A percentile compares a stretch with the other conserved stretches of the same genome.
These are phyloP conservation scores for Malassezia sympodialis DNA, from an alignment of 1,284 basidiomycete species.

Conservation along the genomic window DNA sequence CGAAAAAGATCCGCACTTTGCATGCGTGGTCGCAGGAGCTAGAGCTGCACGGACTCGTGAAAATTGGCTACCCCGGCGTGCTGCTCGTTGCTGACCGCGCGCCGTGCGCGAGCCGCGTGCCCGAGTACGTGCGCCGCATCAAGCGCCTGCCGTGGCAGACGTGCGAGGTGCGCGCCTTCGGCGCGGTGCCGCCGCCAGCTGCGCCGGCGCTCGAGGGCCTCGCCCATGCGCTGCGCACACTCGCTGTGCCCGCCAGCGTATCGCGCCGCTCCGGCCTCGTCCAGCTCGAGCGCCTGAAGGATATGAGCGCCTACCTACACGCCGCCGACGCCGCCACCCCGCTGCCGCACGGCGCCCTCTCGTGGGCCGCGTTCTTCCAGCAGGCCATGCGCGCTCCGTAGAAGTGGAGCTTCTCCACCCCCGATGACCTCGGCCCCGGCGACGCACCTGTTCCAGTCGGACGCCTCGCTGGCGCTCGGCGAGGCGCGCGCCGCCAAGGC, in stretches of 20 bases:
- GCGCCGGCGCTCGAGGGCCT: not conserved
- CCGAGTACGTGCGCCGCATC: conserved; percentile 17
- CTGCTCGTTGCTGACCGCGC: conserved; percentile 6
- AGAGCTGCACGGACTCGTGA: conserved; percentile 12
- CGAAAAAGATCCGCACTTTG: conserved; percentile 10
- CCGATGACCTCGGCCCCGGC: conserved; percentile 10
- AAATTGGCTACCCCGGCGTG: conserved; percentile 16
- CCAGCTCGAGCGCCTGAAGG: conserved; percentile 10
- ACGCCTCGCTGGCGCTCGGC: conserved; percentile 18
- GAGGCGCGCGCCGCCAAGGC: conserved; percentile 17
- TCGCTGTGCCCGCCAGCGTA: not conserved
- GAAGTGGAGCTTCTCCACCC: not conserved
- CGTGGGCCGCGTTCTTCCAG: conserved; percentile 9
- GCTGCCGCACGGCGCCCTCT: not conserved
- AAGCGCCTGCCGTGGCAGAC: conserved; percentile 16
- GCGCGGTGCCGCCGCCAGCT: not conserved
- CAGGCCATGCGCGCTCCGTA: conserved; percentile 1
- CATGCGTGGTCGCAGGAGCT: conserved; percentile 17
- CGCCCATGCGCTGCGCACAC: not conserved
- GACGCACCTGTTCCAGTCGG: conserved; percentile 21
- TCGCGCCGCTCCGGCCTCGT: conserved; percentile 13
- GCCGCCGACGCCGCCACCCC: not conserved
- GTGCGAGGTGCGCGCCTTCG: conserved; percentile 10
- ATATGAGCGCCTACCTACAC: not conserved
- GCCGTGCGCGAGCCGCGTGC: not conserved